Evolutionary conservation across 352 stramenopile species (phyloP), one percentile per base, ranked within the genome.

Genomic region (Globisporangium radiosum): DNA sequence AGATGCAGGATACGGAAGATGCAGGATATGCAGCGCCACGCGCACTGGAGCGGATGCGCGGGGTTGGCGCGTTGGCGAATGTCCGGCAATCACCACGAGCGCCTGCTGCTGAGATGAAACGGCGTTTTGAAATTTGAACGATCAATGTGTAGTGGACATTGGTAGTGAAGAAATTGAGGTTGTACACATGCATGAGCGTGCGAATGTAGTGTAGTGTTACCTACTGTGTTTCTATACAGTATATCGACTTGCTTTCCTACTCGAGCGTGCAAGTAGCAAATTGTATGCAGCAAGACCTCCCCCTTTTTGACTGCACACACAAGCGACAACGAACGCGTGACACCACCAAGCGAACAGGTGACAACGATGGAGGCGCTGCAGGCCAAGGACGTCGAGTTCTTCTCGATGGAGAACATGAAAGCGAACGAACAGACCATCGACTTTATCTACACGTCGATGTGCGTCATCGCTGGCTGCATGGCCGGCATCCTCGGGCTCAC

Each of bases 321-420:
- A n/a, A n/a, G 36, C 54, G 25, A 59, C 7, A 52, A 59, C 43
- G 14, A 17, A 10, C 5, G 43, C 7, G 42, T 14, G 5, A 47
- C 42, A 15, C 4, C 42, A 47, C 25, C 25, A 33, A 33, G 25
- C 25, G 25, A 33, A 33, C 25, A 47, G 10, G 42, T 14, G 9
- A 5, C 17, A 17, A 76, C 33, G 33, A 87, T 87, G 78, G 81
- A 91, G 63, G 71, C 69, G 54, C 64, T 87, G 56, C 72, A 85
- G 58, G 70, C 76, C 56, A 88, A 90, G 68, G 74, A 86, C 51
- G 76, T 88, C 40, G 81, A 94, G 76, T 92, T 92, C 61, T 92
- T 94, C 73, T 92, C 81, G 43, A 88, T 91, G 75, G 84, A 94
- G 69, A 94, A 81, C 72, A 85, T 92, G 74, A 75, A 87, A 66